Base-by-base conservation (phyloP, 495 filamentous ascomycete species). In the Talaromyces adpressus region DNA sequence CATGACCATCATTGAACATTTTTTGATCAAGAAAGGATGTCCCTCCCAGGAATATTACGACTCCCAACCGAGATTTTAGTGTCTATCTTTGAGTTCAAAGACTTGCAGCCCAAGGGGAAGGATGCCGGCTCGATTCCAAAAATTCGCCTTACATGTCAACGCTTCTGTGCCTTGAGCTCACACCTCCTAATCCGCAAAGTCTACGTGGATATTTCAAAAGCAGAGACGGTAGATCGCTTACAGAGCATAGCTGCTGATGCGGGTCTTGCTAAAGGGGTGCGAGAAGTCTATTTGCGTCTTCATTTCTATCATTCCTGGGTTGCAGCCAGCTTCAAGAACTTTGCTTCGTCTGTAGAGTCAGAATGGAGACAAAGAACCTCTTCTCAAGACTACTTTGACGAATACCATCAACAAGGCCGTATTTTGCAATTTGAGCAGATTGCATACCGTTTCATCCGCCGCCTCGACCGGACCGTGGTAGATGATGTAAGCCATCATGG, bases 221-320 rank as follows among this genome's bases (percentile, higher is more conserved):
- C n/a, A 49, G 45, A 49, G 45, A 49, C 45, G 3, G n/a, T 49
- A 20, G 45, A 49, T 49, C 45, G 45, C n/a, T 49, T 49, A 49
- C 45, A 49, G n/a, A 20, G n/a, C n/a, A 49, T 49, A 49, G 45
- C 45, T 49, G 45, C 45, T 20, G 45, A 49, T 20, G 45, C 45
- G 5, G 45, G 45, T 20, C 45, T 49, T 7, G 1, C 45, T 4
- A 49, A 49, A 20, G 45, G 45, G n/a, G 45, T 49, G 7, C 45
- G 45, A 20, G 45, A 49, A 49, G 29, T 59, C n/a, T 22, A 59
- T 41, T 20, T 59, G 11, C 57, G 57, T 9, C 4, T 59, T 34
- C 32, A 59, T 41, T 59, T 59, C 34, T 59, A 59, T 59, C 57
- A 59, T 59, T 18, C 57, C 34, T 59, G 57, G 57, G 57, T 59